Evolutionary conservation across 352 stramenopile genomes (phyloP).

Genomic region (Globisporangium okanoganense): DNA sequence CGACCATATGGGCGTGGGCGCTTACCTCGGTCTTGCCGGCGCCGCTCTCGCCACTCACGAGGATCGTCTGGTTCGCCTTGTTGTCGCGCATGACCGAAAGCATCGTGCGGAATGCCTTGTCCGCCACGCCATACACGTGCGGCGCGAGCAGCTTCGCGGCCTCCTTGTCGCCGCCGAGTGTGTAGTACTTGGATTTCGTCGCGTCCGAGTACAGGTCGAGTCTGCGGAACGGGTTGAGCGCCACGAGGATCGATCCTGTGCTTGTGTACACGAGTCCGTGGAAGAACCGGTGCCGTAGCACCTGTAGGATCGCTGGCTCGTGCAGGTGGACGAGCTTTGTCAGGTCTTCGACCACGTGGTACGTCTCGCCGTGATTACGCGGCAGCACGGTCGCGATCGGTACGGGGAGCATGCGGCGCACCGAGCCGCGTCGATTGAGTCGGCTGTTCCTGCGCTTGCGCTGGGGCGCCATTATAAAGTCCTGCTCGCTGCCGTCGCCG

Average conservation of each 20-base stretch:
- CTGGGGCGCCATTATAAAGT: conserved; percentile 35
- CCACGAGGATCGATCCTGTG: conserved; percentile 81
- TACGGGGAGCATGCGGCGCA: conserved; percentile 33
- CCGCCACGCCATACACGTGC: conserved; percentile 84
- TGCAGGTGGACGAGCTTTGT: conserved; percentile 90
- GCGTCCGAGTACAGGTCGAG: conserved; percentile 69
- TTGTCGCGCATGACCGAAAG: conserved; percentile 30
- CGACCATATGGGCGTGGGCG: too few species aligned
- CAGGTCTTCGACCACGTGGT: conserved; percentile 80
- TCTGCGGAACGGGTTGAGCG: conserved; percentile 79
- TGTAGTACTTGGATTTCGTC: conserved; percentile 70
- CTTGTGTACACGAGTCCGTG: conserved; percentile 89
- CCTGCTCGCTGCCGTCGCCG: conserved; percentile 22
- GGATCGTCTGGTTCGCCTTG: conserved; percentile 91
- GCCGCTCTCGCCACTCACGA: conserved; percentile 94
- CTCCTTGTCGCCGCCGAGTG: conserved; percentile 46
- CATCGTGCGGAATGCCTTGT: conserved; percentile 88
- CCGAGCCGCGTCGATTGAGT: conserved; percentile 30
- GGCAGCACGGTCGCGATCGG: conserved; percentile 45
- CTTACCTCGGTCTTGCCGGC: conserved; percentile 97
- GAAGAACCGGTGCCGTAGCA: conserved; percentile 76
- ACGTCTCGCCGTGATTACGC: conserved; percentile 49
- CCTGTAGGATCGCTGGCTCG: conserved; percentile 88
- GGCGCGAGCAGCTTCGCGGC: conserved; percentile 57
- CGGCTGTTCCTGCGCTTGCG: conserved; percentile 44